A percentile compares a stretch with the other conserved stretches of the same genome.
phyloP scores from a whole-genome alignment of 75 land plant species.

The Sequoia sempervirens region DNA sequence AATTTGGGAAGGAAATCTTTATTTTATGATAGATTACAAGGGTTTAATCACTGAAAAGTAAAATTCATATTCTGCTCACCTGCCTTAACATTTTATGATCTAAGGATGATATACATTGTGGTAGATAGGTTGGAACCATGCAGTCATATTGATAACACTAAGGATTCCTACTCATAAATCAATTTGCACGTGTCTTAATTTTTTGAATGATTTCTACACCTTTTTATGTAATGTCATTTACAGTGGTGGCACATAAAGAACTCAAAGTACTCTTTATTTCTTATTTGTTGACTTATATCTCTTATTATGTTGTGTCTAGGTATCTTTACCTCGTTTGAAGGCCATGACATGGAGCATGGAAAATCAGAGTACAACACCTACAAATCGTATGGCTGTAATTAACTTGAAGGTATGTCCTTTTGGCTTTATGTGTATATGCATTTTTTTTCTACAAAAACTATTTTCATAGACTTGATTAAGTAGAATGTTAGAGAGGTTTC shows the following conservation, averaged over 20 bases:
- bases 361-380: constrained; percentile 14
- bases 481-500: background rate
- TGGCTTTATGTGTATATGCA: background rate
- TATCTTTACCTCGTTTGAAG: constrained; percentile 32
- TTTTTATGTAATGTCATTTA: too few species aligned
- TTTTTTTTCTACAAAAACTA: background rate
- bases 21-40: background rate
- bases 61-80: background rate
- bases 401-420: constrained; percentile 37
- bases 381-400: constrained; percentile 27
- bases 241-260: too few species aligned
- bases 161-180: background rate
- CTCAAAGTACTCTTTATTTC: background rate
- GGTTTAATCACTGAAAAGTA: background rate
- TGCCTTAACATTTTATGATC: background rate
- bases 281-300: background rate
- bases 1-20: background rate
- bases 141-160: background rate
- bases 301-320: constrained; percentile 12
- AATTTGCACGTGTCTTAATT: background rate
- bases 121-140: background rate
- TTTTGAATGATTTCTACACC: background rate
- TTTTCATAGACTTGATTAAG: background rate
- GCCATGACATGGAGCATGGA: constrained; percentile 52
- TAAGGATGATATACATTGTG: background rate